These are phyloP conservation scores for Termitomyces sp. DNA, from an alignment of 768 basidiomycete genomes.

Conservation along the genomic window DNA sequence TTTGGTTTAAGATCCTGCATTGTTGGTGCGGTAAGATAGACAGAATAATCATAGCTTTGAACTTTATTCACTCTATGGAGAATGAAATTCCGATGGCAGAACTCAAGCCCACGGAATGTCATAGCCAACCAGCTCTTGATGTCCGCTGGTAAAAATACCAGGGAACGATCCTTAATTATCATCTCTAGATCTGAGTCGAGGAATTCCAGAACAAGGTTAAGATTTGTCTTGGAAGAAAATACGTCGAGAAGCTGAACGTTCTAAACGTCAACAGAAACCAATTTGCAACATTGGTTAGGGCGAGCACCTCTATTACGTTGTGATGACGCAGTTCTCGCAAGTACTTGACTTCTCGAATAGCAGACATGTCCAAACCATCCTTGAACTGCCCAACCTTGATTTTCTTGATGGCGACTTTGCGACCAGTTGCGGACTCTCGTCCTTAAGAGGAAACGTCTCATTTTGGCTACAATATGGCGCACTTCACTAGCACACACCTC, in stretches of 20 bases:
- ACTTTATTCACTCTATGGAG: slow-evolving; percentile 71
- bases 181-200: slow-evolving; percentile 95
- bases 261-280: not conserved
- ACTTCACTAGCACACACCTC: slow-evolving; percentile 44
- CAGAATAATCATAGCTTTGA: not conserved
- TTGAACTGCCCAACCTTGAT: slow-evolving; percentile 96
- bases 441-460: slow-evolving; percentile 35
- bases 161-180: slow-evolving; percentile 88
- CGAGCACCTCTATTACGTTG: slow-evolving; percentile 84
- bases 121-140: slow-evolving; percentile 99
- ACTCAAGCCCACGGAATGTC: slow-evolving; percentile 97
- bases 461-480: not conserved
- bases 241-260: slow-evolving; percentile 81
- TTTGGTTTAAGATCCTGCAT: slow-evolving; percentile 94
- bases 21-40: not conserved
- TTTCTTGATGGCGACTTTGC: slow-evolving; percentile 97
- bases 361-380: slow-evolving; percentile 98
- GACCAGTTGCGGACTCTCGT: slow-evolving; percentile 63
- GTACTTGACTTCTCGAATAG: slow-evolving; percentile 96
- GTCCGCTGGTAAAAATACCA: slow-evolving; percentile 91
- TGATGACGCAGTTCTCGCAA: slow-evolving; percentile 90
- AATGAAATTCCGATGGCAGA: slow-evolving; percentile 92
- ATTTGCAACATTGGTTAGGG: not conserved
- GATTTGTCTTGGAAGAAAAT: slow-evolving; percentile 92
- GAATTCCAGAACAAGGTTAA: slow-evolving; percentile 96